Base-by-base conservation (phyloP, 2,329 filamentous ascomycete species). In the Sarocladium strictum region DNA sequence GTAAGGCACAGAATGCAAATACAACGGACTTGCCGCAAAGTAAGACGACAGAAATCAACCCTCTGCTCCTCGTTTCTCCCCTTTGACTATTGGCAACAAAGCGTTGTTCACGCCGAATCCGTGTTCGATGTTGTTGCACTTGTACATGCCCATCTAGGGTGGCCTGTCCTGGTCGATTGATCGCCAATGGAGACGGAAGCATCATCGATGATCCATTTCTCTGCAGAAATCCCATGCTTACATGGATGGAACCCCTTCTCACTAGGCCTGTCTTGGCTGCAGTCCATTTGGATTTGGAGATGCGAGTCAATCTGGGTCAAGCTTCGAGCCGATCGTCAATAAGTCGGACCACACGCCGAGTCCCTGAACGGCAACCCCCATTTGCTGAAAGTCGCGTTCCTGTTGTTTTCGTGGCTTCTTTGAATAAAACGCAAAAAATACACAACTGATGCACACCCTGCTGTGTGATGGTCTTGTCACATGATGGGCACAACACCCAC, bases 231-330 rank as follows among this genome's bases (percentile, higher is more conserved):
- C 47, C 47, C 27, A 51, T 27, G n/a, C 17, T 51, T 32, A n/a
- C 5, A 5, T 19, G n/a, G n/a, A n/a, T n/a, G n/a, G n/a, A 51
- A 17, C 27, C 26, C 14, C 17, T 51, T 51, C 7, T 10, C 17
- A 29, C 9, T 21, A 21, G 17, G 29, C 21, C 17, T 23, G 21
- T n/a, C 27, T 51, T 51, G 47, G 47, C 47, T 11, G 27, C 47
- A 35, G 47, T 19, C 24, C 17, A 19, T 10, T 26, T 51, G 47
- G 47, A 21, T 6, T 51, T 27, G n/a, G n/a, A 51, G 47, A 51
- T 51, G n/a, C 47, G 47, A 33, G 47, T 51, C 27, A 35, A 51
- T 51, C 47, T 51, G n/a, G 47, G 7, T 19, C 47, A 51, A 51
- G 27, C 47, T 51, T 51, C 47, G 23, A 19, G 14, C n/a, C 27